Conservation (phyloP, 768 basidiomycete genomes). For the Termitomyces sp. region DNA sequence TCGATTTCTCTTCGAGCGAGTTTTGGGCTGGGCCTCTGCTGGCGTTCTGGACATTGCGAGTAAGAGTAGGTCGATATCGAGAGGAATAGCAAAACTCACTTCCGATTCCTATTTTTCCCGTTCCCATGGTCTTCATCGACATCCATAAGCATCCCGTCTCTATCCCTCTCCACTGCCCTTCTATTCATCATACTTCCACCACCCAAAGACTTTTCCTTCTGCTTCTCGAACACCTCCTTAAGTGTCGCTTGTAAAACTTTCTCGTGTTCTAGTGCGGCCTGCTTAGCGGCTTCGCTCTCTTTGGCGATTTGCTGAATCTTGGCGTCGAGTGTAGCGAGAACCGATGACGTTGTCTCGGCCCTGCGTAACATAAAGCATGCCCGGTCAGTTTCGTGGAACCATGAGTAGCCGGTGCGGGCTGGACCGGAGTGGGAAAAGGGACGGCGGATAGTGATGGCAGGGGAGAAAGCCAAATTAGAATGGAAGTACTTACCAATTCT, state of each 20-base stretch:
- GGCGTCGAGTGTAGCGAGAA: constrained; percentile 69
- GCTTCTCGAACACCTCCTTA: constrained; percentile 61
- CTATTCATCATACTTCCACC: constrained; percentile 13
- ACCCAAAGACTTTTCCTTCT: constrained; percentile 53
- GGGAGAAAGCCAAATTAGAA: background rate
- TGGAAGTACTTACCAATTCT: constrained; percentile 53
- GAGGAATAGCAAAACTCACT: constrained; percentile 37
- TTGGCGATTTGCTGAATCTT: constrained; percentile 59
- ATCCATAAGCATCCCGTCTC: constrained; percentile 53
- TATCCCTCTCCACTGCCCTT: constrained; percentile 20
- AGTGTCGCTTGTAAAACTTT: constrained; percentile 46
- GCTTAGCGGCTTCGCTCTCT: constrained; percentile 37
- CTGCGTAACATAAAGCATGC: constrained; percentile 31
- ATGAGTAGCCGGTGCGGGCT: background rate
- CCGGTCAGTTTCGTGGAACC: background rate
- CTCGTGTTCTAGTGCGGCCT: constrained; percentile 53
- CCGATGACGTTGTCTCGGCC: constrained; percentile 67
- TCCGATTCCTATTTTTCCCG: constrained; percentile 54
- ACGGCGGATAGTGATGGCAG: background rate
- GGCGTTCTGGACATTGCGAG: constrained; percentile 28
- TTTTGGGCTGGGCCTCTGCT: constrained; percentile 43
- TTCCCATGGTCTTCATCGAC: constrained; percentile 56
- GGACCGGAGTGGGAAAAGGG: background rate
- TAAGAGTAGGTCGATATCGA: constrained; percentile 1
- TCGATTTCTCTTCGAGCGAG: constrained; percentile 57